Base-by-base conservation (phyloP, 2,329 filamentous ascomycete genomes). In the Ophiostoma quercus region DNA sequence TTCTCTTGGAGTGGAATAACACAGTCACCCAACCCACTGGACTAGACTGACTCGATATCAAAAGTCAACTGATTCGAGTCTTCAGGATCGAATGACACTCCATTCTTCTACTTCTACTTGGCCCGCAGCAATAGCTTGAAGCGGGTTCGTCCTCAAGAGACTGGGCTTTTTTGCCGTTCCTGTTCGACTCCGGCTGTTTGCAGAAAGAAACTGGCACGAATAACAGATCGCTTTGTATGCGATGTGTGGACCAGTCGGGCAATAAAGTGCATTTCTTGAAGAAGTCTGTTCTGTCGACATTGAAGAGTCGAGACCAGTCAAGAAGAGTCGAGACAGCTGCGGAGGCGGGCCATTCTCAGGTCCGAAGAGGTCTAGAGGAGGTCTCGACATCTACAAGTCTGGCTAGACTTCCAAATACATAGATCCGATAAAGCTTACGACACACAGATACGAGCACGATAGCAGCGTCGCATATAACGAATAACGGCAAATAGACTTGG, bases 401-500 rank as follows among this genome's bases (percentile, higher is more conserved):
- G 41, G 51, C 25, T 29, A 29, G 25, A 29, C 25, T 29, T 29
- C 25, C 2, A 29, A 1, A 29, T 1, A 29, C 25, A 29, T 29
- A 1, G 2, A 29, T 29, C 25, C 25, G 25, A 29, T 29, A 29
- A 29, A 29, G 43, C 43, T n/a, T 47, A n/a, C 43, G 19, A n/a
- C 43, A 29, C 25, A 29, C 2, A 47, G 43, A 47, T 47, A 65
- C 60, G 34, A 39, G 60, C 60, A 39, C 29, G 60, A 65, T 39
- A 65, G 60, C 60, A 65, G 60, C 60, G 60, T 65, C 14, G 60
- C 32, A n/a, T n/a, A 60, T 22, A 22, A 7, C 34, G 32, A 32
- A 34, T 37, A 39, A 9, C 34, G 32, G 8, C 60, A 34, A 62
- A 57, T 57, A 57, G 51, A 57, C 51, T 57, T 57, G 51, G 57